A percentile compares a stretch with the other conserved stretches of the same genome.
Conservation (phyloP, 345 rosid species). For the Physaria fendleri region DNA sequence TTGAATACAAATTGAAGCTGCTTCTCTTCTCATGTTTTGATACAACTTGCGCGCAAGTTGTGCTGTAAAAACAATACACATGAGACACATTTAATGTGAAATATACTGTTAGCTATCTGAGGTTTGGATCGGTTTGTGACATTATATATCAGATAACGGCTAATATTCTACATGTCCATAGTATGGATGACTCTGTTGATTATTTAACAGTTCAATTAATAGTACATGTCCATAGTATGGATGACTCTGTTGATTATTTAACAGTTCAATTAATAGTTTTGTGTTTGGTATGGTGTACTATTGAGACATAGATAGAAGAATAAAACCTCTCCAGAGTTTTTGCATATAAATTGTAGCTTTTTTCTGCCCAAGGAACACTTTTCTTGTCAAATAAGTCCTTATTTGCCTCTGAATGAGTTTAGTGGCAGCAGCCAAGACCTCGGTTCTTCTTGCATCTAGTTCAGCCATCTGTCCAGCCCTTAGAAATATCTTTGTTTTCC, state of each 20-base stretch:
- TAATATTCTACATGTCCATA: background rate
- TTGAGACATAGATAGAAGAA: constrained; percentile 13
- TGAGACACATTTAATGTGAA: constrained; percentile 5
- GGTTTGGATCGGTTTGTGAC: background rate
- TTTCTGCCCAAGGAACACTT: constrained; percentile 40
- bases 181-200: background rate
- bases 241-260: too few species aligned
- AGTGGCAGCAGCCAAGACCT: constrained; percentile 48
- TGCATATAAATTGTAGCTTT: constrained; percentile 40
- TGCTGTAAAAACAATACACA: constrained; percentile 30
- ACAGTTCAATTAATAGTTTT: background rate
- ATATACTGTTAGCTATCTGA: constrained; percentile 1
- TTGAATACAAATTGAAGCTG: constrained; percentile 46
- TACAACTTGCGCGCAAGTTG: constrained; percentile 54
- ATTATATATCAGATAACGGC: background rate
- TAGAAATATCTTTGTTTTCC: constrained; percentile 59
- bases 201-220: too few species aligned
- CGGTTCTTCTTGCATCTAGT: constrained; percentile 59
- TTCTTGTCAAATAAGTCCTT: constrained; percentile 45
- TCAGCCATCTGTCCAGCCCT: constrained; percentile 79
- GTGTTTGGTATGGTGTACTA: background rate
- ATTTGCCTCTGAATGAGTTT: constrained; percentile 49
- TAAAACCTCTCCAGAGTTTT: constrained; percentile 49
- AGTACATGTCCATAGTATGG: too few species aligned
- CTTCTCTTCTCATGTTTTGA: constrained; percentile 46